These are phyloP conservation scores for Saturnispora halmiae DNA, from an alignment of 805 yeast genomes.

Conservation along the genomic window DNA sequence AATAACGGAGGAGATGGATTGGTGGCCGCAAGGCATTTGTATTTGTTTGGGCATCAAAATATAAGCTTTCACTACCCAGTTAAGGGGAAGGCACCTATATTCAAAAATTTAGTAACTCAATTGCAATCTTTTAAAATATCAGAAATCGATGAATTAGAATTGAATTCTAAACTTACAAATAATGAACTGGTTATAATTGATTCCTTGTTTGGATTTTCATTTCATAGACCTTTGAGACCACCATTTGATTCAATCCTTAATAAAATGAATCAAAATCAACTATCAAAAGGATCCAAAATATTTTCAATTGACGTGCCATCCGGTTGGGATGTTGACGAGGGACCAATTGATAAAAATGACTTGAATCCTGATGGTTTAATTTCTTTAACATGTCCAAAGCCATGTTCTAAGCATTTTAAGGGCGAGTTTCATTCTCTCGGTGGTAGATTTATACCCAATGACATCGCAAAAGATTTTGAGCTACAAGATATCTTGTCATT, in stretches of 20 bases:
- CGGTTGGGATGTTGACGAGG: slow-evolving; percentile 94
- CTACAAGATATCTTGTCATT: slow-evolving; percentile 44
- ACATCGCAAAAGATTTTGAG: slow-evolving; percentile 63
- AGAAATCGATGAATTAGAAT: slow-evolving; percentile 11
- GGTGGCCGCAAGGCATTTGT: slow-evolving; percentile 88
- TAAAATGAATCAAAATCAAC: slow-evolving; percentile 30
- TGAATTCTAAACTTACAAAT: slow-evolving; percentile 23
- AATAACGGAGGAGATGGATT: slow-evolving; percentile 96
- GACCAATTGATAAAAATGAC: slow-evolving; percentile 42
- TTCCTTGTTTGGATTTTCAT: slow-evolving; percentile 88
- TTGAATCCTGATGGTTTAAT: slow-evolving; percentile 58
- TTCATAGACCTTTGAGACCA: slow-evolving; percentile 75
- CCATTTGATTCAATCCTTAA: slow-evolving; percentile 53
- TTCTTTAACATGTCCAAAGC: slow-evolving; percentile 90
- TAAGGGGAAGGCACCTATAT: slow-evolving; percentile 46
- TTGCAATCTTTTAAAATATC: slow-evolving; percentile 50
- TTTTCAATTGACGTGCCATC: slow-evolving; percentile 88
- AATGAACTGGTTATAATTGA: slow-evolving; percentile 51
- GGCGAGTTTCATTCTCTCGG: slow-evolving; percentile 70
- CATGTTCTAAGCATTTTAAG: slow-evolving; percentile 46
- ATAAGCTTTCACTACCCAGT: slow-evolving; percentile 81
- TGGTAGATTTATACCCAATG: slow-evolving; percentile 69
- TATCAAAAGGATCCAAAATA: slow-evolving; percentile 41
- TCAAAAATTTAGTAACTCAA: slow-evolving; percentile 55
- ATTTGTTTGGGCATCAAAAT: slow-evolving; percentile 57